Evolutionary conservation across 192 early-diverging fungal species (phyloP), one percentile per base, ranked within the genome.

Genomic region (Endogone sp.): DNA sequence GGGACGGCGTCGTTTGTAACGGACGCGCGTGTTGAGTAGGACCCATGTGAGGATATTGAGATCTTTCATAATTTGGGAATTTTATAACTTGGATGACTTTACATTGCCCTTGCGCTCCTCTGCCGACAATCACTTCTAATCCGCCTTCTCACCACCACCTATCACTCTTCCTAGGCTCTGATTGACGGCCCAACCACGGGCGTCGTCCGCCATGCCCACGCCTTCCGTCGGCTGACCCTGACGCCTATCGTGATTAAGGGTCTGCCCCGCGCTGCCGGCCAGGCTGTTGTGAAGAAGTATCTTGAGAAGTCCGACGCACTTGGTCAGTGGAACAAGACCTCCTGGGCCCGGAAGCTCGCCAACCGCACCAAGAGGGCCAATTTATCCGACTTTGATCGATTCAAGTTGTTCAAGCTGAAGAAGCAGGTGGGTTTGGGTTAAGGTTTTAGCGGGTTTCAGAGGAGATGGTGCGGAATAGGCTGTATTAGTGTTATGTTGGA

Each of bases 131-230:
- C n/a, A n/a, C n/a, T n/a, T n/a, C n/a, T n/a, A n/a, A n/a, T n/a
- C n/a, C n/a, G n/a, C 22, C 28, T 22, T 60, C 8, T 60, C 29
- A 3, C 24, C 37, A 16, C n/a, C n/a, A 49, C 37, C 37, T 11
- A 49, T 49, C 37, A 16, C 16, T 16, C 31, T 37, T 56, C 30
- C 10, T 79, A 90, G 86, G 94, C 94, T 72, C 88, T 99, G 75
- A 85, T 99, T 74, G 95, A 99, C 81, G 96, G 98, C 37, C 96
- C 96, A 61, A 97, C 93, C 85, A 98, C 94, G 65, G 91, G 90
- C 67, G 96, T 98, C 66, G 28, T 83, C 71, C 96, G 98, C 73
- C 90, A 93, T 81, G 84, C 86, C 70, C 84, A 94, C 72, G 69
- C 92, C 68, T 97, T 89, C 94, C 93, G 94, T 84, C 93, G 94